phyloP scores from a whole-genome alignment of 108 stramenopile species.

The Cyclotella atomus region DNA sequence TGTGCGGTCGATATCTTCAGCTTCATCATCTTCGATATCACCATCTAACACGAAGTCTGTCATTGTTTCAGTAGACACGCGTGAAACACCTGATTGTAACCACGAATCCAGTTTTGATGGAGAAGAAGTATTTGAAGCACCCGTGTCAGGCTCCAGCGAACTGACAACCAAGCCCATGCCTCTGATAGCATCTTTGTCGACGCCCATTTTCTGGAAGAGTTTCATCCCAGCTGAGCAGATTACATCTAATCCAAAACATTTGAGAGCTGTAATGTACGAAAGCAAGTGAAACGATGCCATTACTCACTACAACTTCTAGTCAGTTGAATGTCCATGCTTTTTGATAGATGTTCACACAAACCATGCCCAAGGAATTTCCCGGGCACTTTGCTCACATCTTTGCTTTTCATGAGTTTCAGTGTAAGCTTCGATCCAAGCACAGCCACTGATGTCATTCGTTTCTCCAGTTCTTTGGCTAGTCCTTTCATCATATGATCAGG shows the following conservation, averaged over 20 bases:
- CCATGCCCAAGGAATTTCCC: slow-evolving; percentile 91
- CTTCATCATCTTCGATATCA: no score
- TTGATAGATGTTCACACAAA: slow-evolving; percentile 80
- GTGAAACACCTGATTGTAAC: background rate
- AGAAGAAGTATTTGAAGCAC: slow-evolving; percentile 3
- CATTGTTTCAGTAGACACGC: background rate
- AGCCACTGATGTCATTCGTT: slow-evolving; percentile 68
- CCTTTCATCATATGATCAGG: slow-evolving; percentile 81
- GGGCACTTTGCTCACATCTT: slow-evolving; percentile 67
- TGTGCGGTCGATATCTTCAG: no score
- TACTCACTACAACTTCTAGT: slow-evolving; percentile 57
- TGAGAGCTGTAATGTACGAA: background rate
- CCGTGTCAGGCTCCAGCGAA: slow-evolving; percentile 59
- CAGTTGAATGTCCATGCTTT: slow-evolving; percentile 52
- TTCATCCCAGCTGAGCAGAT: slow-evolving; percentile 56
- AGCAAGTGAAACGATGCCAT: background rate
- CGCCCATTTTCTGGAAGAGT: slow-evolving; percentile 61
- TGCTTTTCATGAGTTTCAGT: slow-evolving; percentile 90
- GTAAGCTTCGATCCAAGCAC: slow-evolving; percentile 75
- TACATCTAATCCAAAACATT: slow-evolving; percentile 22
- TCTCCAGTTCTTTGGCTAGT: slow-evolving; percentile 82
- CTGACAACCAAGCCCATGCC: slow-evolving; percentile 87
- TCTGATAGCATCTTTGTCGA: slow-evolving; percentile 71
- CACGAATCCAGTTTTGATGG: slow-evolving; percentile 1
- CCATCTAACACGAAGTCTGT: no score